These are phyloP conservation scores for Candida anutae DNA, from an alignment of 1,139 yeast genomes.

Conservation along the genomic window DNA sequence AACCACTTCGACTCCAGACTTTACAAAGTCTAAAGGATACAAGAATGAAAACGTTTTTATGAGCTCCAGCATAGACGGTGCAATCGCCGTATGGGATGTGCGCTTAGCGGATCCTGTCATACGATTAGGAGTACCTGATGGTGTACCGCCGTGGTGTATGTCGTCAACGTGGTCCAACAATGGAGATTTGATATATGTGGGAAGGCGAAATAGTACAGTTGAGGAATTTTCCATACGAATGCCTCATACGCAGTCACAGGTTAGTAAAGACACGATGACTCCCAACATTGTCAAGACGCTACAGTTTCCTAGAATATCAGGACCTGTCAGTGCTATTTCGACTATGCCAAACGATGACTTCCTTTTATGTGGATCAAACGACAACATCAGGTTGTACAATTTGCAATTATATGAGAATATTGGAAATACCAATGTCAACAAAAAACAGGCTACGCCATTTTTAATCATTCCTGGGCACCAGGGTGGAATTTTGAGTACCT, in stretches of 20 bases:
- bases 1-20: constrained; percentile 5
- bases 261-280: constrained; percentile 16
- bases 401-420: constrained; percentile 42
- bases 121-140: constrained; percentile 49
- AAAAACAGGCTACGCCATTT: constrained; percentile 45
- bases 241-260: constrained; percentile 29
- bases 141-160: constrained; percentile 93
- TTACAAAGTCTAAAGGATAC: constrained; percentile 14
- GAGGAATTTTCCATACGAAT: constrained; percentile 76
- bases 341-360: constrained; percentile 79
- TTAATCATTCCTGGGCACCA: constrained; percentile 59
- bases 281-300: constrained; percentile 52
- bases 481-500: constrained; percentile 49
- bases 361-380: constrained; percentile 80
- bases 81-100: constrained; percentile 75
- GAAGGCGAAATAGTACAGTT: constrained; percentile 82
- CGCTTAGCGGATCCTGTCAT: constrained; percentile 46
- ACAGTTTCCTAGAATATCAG: constrained; percentile 80
- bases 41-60: constrained; percentile 56
- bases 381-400: constrained; percentile 82
- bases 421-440: constrained; percentile 12
- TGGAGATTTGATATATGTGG: constrained; percentile 75
- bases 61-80: constrained; percentile 81
- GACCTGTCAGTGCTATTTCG: constrained; percentile 78
- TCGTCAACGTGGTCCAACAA: constrained; percentile 85